Conservation (phyloP, 2,329 filamentous ascomycete species). For the Paramyrothecium roridum region DNA sequence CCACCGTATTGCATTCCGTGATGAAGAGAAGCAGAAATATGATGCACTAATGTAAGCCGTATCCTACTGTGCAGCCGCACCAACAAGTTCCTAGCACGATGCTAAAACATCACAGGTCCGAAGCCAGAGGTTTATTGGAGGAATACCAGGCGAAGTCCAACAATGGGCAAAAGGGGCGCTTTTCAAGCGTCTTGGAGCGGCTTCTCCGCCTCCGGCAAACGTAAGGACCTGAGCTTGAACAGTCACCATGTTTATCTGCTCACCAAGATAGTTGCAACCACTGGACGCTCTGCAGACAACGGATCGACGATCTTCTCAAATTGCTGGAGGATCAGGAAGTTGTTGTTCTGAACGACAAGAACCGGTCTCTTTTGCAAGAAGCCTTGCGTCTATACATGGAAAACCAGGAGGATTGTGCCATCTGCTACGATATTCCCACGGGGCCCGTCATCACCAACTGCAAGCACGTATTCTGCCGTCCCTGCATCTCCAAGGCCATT, state of each 20-base stretch:
- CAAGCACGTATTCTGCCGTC: conserved; percentile 73
- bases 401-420: conserved; percentile 75
- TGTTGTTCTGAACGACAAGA: conserved; percentile 70
- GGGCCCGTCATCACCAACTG: conserved; percentile 81
- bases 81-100: neutral
- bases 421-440: conserved; percentile 73
- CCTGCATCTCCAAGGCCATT: conserved; percentile 73
- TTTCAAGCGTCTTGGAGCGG: conserved; percentile 75
- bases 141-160: conserved; percentile 49
- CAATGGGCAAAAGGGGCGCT: conserved; percentile 49
- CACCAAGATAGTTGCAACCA: conserved; percentile 67
- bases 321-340: conserved; percentile 65
- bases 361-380: conserved; percentile 67
- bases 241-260: no score
- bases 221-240: conserved; percentile 22
- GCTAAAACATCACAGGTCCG: conserved; percentile 40
- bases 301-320: conserved; percentile 68
- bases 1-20: conserved; percentile 69
- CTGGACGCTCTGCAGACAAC: conserved; percentile 76
- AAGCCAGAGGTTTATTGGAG: conserved; percentile 70
- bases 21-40: conserved; percentile 75
- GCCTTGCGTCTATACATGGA: conserved; percentile 76
- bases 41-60: conserved; percentile 62
- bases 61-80: neutral
- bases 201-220: conserved; percentile 79